These are phyloP conservation scores for Pichia inconspicua DNA, from an alignment of 1,139 yeast genomes.

Conservation along the genomic window DNA sequence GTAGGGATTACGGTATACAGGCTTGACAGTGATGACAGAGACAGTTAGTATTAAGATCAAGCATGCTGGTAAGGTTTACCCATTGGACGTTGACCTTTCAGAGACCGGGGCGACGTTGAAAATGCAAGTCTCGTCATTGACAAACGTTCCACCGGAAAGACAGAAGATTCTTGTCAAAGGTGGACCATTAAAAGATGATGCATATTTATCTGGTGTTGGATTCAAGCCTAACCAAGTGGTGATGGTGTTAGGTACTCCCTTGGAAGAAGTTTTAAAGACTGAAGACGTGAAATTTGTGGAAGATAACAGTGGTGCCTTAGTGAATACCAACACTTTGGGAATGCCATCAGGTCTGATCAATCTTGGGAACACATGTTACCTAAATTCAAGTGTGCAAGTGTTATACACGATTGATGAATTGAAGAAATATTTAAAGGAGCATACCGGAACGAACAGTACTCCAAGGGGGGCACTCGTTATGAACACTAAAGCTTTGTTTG, in stretches of 20 bases:
- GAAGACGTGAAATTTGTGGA: conserved; percentile 50
- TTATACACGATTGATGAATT: conserved; percentile 62
- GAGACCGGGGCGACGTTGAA: conserved; percentile 68
- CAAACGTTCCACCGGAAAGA: conserved; percentile 77
- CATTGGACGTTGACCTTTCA: conserved; percentile 48
- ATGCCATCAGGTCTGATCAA: conserved; percentile 81
- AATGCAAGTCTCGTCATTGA: conserved; percentile 58
- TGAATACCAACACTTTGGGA: conserved; percentile 22
- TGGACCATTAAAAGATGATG: conserved; percentile 74
- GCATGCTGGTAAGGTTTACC: conserved; percentile 79
- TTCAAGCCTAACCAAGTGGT: conserved; percentile 61
- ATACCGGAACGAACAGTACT: conserved; percentile 18
- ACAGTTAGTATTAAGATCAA: conserved; percentile 39
- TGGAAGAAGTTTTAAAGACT: conserved; percentile 29
- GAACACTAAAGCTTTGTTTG: conserved; percentile 37
- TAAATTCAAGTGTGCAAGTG: conserved; percentile 84
- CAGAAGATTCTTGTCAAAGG: conserved; percentile 88
- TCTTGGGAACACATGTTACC: conserved; percentile 91
- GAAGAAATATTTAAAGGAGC: conserved; percentile 18
- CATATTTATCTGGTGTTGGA: conserved; percentile 40
- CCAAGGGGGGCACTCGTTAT: conserved; percentile 19
- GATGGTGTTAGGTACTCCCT: conserved; percentile 92
- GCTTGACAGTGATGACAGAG: conserved; percentile 4
- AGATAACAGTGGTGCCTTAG: conserved; percentile 40
- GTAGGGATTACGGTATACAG: too few species aligned